A percentile compares a stretch with the other conserved stretches of the same genome.
These are phyloP conservation scores for Mycena indigotica DNA, from an alignment of 768 basidiomycete genomes.

Conservation along the genomic window DNA sequence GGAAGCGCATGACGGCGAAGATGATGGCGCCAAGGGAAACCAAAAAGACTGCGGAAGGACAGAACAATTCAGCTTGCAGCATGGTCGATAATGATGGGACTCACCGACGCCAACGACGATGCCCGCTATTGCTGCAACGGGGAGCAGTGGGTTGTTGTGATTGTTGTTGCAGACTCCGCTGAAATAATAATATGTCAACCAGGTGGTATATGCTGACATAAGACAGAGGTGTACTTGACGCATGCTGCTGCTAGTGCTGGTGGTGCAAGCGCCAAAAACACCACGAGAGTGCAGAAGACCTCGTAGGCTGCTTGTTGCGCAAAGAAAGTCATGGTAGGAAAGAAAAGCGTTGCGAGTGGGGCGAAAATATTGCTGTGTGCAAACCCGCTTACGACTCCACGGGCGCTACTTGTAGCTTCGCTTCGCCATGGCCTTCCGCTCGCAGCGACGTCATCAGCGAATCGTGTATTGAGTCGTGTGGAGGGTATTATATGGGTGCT, in stretches of 20 bases:
- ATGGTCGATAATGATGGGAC: not conserved
- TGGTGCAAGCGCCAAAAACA: not conserved
- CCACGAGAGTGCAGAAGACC: not conserved
- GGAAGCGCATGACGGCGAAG: constrained; percentile 3
- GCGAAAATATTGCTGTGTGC: too few species aligned
- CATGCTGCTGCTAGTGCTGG: not conserved
- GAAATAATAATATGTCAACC: not conserved
- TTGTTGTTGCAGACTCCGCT: not conserved
- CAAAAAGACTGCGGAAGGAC: not conserved
- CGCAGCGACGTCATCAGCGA: too few species aligned
- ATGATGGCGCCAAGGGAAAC: constrained; percentile 6
- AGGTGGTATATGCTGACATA: too few species aligned
- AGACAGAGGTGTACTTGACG: not conserved
- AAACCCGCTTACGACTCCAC: too few species aligned
- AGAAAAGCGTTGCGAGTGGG: too few species aligned
- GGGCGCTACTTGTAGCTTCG: too few species aligned
- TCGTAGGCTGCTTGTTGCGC: not conserved
- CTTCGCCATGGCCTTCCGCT: too few species aligned
- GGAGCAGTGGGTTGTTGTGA: not conserved
- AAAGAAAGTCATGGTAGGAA: not conserved
- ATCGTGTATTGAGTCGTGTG: too few species aligned
- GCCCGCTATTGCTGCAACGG: constrained; percentile 3
- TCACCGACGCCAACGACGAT: constrained; percentile 8
- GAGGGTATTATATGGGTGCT: too few species aligned
- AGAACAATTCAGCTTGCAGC: not conserved